Evolutionary conservation across 495 filamentous ascomycete species (phyloP), one percentile per base, ranked within the genome.

Genomic region (Penicillium macrosclerotiorum): DNA sequence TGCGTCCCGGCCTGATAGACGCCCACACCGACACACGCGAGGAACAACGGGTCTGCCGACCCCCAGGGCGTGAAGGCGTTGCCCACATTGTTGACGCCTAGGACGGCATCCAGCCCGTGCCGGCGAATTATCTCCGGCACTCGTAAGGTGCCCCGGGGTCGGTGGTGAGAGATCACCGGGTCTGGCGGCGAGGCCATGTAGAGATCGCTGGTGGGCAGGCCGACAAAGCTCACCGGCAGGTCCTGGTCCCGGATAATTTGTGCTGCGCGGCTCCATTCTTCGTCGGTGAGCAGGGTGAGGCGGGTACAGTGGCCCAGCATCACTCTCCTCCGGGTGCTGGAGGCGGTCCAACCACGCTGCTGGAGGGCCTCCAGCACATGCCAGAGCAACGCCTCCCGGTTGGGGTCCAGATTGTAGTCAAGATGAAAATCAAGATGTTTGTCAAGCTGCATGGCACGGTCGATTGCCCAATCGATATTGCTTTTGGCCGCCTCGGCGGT

Each of bases 11-110:
- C 79, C 38, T 87, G 83, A 52, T 89, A 90, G 3, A 88, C 44
- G 0, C 81, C 84, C 4, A 89, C 83, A 5, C 79, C 76, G 34
- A 83, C 56, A 34, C 78, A 81, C 29, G 83, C 83, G 36, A 88
- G 54, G 13, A 68, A 67, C 41, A 90, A 49, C 1, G 86, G 85
- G 64, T 89, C 87, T n/a, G 74, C 78, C n/a, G 67, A 78, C 0
- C 85, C 86, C 50, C 83, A 81, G 0, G 85, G 87, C 8, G 87
- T 88, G 51, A 90, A 89, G 0, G 85, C 81, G 62, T 90, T 89
- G 2, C 85, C 85, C 13, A 89, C 79, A 49, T 90, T 90, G 51
- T 89, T 88, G n/a, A 89, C 73, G 1, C 82, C 78, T 2, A 89
- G 71, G 8, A 81, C 77, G 1, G 73, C 82, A 37, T 82, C 70